A percentile compares a stretch with the other conserved stretches of the same genome.
These are phyloP conservation scores for Diatrype stigma DNA, from an alignment of 2,329 filamentous ascomycete genomes.

Conservation along the genomic window DNA sequence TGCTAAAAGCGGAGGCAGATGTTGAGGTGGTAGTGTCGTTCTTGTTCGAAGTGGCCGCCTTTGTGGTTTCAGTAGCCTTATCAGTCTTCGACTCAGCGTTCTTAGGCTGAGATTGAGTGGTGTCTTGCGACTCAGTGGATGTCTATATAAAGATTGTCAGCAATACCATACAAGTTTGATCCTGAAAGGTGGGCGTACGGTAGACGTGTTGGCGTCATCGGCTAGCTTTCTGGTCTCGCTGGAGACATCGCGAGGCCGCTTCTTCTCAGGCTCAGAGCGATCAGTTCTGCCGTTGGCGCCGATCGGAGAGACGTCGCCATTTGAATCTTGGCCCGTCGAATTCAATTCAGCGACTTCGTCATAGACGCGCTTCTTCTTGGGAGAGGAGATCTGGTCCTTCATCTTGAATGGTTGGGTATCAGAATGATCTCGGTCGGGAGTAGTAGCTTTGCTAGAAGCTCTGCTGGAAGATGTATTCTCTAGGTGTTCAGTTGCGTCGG, in stretches of 20 bases:
- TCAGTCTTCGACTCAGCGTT: conserved; percentile 8
- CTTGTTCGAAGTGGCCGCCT: conserved; percentile 21
- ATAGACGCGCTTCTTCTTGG: conserved; percentile 63
- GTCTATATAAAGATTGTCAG: conserved; percentile 11
- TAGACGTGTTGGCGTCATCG: conserved; percentile 22
- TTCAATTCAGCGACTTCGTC: conserved; percentile 52
- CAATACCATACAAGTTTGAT: background rate
- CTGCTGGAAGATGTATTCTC: too few species aligned
- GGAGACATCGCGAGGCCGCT: conserved; percentile 53
- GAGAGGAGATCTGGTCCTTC: conserved; percentile 51
- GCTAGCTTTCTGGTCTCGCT: conserved; percentile 28
- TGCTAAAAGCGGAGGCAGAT: conserved; percentile 60
- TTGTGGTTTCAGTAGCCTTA: conserved; percentile 7
- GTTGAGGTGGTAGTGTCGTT: conserved; percentile 30
- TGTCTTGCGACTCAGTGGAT: conserved; percentile 8
- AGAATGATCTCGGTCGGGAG: conserved; percentile 12
- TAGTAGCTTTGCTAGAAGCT: conserved; percentile 9
- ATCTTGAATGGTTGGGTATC: conserved; percentile 32
- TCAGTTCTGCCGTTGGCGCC: conserved; percentile 43
- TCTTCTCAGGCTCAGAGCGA: conserved; percentile 61
- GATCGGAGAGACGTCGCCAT: conserved; percentile 34
- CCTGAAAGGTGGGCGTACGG: conserved; percentile 25
- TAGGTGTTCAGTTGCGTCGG: too few species aligned
- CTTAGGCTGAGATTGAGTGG: conserved; percentile 3
- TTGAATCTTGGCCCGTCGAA: conserved; percentile 31